Conservation (phyloP, 441 rosid species). For the Syzygium syzygioides region DNA sequence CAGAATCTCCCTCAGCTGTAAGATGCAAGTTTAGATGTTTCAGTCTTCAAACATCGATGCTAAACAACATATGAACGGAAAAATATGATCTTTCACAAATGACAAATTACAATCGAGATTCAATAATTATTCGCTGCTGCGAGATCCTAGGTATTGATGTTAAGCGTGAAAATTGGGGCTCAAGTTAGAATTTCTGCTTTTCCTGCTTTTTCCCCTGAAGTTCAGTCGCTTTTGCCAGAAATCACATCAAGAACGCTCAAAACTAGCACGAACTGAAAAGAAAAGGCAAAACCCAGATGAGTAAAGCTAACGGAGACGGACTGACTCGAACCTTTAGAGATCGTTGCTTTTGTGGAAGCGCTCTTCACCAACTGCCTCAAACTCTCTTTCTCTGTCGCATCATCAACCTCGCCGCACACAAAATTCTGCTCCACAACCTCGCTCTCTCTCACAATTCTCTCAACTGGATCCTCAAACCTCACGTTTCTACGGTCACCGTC, state of each 20-base stretch:
- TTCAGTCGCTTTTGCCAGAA: neutral
- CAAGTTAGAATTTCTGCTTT: neutral
- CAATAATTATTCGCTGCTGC: neutral
- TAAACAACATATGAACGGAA: neutral
- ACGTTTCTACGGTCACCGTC: constrained; percentile 13
- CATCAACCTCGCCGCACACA: constrained; percentile 21
- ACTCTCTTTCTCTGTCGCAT: constrained; percentile 12
- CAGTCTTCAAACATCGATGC: neutral
- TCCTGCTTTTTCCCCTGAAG: neutral
- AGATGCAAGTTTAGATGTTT: neutral
- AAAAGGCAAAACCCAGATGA: neutral
- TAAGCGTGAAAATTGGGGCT: neutral
- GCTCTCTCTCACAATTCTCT: constrained; percentile 21
- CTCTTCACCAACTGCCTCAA: constrained; percentile 25
- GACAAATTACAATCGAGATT: neutral
- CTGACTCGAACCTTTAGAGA: constrained; percentile 29
- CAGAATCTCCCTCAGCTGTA: constrained; percentile 28
- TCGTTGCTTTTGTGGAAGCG: constrained; percentile 30
- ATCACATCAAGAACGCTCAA: neutral
- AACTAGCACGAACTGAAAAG: neutral
- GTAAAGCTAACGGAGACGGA: neutral
- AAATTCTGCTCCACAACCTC: constrained; percentile 16
- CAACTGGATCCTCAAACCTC: constrained; percentile 14
- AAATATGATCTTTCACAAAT: neutral
- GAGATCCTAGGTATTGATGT: neutral